Base-by-base conservation (phyloP, 2,329 filamentous ascomycete genomes). In the Cordyceps cateniannulata region DNA sequence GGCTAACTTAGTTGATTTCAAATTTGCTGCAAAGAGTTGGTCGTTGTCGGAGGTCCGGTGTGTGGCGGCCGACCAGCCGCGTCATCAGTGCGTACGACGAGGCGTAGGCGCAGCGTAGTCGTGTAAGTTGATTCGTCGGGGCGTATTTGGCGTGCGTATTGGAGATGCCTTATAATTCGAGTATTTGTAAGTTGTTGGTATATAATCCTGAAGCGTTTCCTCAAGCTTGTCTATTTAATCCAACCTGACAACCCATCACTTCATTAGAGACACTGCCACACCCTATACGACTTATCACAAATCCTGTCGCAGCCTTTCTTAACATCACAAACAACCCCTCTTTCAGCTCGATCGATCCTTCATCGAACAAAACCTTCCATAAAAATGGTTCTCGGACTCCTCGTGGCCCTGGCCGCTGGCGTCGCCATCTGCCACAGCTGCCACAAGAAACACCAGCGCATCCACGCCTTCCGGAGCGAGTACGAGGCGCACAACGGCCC, bases 391-490 rank as follows among this genome's bases (percentile, higher is more conserved):
- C 24, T 59, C 48, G 56, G 38, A n/a, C 38, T 59, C 9, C 48
- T 59, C 20, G 9, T 59, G 2, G 56, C 56, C n/a, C 22, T 59
- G 9, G 16, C 3, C 47, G 56, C 56, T 6, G 56, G 56, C 25
- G 40, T 59, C 12, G 56, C 56, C 47, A 45, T 59, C 38, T 59
- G 56, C 38, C 56, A 59, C 56, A 52, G n/a, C n/a, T 48, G 50
- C 56, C 56, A 59, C 56, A 59, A 59, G 47, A 32, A n/a, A n/a
- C 47, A n/a, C 38, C 38, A 59, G 56, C 56, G 56, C 48, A 24
- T 59, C 35, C 7, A 45, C 14, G 48, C 35, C n/a, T 59, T 52
- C 6, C 6, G 24, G 24, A 20, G 24, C 35, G 38, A 52, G 7
- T 45, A 44, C 38, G 38, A 45, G 45, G 47, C 32, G 27, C 42